Base-by-base conservation (phyloP, 306 rosid genomes). In the Trifolium dubium region DNA sequence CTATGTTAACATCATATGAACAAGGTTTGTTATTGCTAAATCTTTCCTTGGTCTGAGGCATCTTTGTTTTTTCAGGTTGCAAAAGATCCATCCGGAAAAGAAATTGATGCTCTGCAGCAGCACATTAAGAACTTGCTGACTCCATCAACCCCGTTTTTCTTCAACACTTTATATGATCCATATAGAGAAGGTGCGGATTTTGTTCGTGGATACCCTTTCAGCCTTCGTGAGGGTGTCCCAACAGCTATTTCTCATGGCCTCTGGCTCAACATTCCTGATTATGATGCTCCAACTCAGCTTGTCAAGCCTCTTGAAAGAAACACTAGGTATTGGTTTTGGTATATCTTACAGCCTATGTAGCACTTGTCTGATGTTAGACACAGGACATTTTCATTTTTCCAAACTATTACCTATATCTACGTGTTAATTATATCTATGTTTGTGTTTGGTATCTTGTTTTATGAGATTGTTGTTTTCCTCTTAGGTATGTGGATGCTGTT, bases 241-340 rank as follows among this genome's bases (percentile, higher is more conserved):
- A 92, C 97, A 0, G 96, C 90, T 10, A 88, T 82, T 18, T 92
- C 97, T 69, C 97, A 92, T 32, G 96, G 97, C 30, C 91, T 92
- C 32, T 92, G 97, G 97, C 91, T 92, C 64, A 92, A 92, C 86
- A 79, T 89, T 69, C 96, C 97, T 10, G 92, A 89, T 46, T 92
- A 92, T 73, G 97, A 92, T 89, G 97, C 96, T 41, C 97, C 93
- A 13, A 92, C 97, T 51, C 96, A 92, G 83, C 97, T 92, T 68
- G 97, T 92, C 30, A 92, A 89, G 82, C 97, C 97, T 70, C 86
- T 67, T 0, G 96, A 92, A 81, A 89, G 93, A 71, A 92, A 92
- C 87, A 79, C 79, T 2, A 88, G 96, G 97, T 86, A 81, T 85
- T 50, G 15, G 3, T 46, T 55, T 53, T 18, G 30, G 29, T 15